Conservation (phyloP, 2,329 filamentous ascomycete genomes). For the Helicocarpus griseus region DNA sequence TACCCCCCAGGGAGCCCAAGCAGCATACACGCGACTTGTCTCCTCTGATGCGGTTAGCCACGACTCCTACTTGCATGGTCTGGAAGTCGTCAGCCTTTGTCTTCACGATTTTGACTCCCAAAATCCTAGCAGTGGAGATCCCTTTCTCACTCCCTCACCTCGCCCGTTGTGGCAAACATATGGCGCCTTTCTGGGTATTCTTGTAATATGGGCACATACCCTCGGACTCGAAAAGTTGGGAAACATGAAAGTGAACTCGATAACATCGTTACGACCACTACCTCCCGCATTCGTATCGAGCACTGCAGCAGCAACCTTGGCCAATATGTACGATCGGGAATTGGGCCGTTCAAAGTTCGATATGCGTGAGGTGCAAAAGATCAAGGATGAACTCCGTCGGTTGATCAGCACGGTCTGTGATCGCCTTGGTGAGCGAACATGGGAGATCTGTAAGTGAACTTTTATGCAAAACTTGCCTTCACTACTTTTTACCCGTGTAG, state of each 20-base stretch:
- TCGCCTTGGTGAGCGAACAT: conserved; percentile 8
- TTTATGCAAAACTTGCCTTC: too few relatives aligned
- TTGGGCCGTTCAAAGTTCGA: conserved; percentile 6
- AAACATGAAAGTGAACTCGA: neutral
- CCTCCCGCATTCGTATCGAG: neutral
- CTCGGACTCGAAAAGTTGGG: conserved; percentile 10
- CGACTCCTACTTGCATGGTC: conserved; percentile 14
- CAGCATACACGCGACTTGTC: conserved; percentile 13
- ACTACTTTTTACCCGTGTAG: too few relatives aligned
- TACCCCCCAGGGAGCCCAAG: conserved; percentile 15
- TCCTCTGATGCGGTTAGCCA: conserved; percentile 13
- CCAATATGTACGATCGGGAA: conserved; percentile 12
- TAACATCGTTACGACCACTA: neutral
- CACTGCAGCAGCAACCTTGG: conserved; percentile 6
- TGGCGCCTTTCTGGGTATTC: conserved; percentile 12
- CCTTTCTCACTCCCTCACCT: neutral
- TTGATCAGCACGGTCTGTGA: conserved; percentile 10
- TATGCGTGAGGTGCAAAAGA: conserved; percentile 6
- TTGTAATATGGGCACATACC: conserved; percentile 12
- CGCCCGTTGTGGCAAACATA: conserved; percentile 13
- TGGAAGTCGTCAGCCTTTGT: conserved; percentile 14
- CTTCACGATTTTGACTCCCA: conserved; percentile 8
- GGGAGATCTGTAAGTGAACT: conserved; percentile 13
- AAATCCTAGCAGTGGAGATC: neutral
- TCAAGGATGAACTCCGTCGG: conserved; percentile 11